Evolutionary conservation across 495 filamentous ascomycete genomes (phyloP).

Genomic region (Hypoxylon rickii): DNA sequence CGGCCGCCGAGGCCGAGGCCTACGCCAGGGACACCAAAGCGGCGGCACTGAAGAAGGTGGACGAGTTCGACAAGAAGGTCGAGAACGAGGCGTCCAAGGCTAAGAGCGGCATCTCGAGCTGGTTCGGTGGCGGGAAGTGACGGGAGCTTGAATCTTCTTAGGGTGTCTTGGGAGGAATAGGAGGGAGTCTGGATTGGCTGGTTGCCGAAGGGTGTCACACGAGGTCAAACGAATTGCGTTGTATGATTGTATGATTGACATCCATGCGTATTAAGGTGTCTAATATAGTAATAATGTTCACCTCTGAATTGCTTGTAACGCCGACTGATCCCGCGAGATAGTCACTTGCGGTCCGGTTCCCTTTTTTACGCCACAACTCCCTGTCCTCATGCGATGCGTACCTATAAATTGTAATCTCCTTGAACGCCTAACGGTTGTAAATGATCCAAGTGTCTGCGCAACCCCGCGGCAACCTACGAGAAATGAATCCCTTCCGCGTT

Average conservation of each 20-base stretch:
- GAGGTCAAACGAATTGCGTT: conserved; percentile 5
- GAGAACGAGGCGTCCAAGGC: conserved; percentile 76
- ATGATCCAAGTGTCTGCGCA: conserved; percentile 5
- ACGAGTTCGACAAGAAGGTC: conserved; percentile 73
- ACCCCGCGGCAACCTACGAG: conserved; percentile 55
- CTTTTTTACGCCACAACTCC: conserved; percentile 26
- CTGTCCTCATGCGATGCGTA: conserved; percentile 22
- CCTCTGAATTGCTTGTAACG: neutral
- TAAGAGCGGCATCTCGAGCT: conserved; percentile 76
- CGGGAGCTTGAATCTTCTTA: neutral
- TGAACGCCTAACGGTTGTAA: conserved; percentile 15
- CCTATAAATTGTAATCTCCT: conserved; percentile 7
- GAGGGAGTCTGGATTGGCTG: neutral
- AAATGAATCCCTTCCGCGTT: conserved; percentile 95
- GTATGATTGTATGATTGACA: conserved; percentile 22
- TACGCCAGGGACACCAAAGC: conserved; percentile 63
- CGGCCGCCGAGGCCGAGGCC: conserved; percentile 59
- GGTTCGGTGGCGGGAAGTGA: conserved; percentile 76
- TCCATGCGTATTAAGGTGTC: conserved; percentile 10
- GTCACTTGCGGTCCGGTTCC: neutral
- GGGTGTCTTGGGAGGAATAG: too few species aligned
- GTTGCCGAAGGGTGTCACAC: neutral
- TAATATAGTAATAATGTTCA: conserved; percentile 23
- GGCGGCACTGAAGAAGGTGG: conserved; percentile 70
- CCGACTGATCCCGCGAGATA: neutral